A percentile compares a stretch with the other conserved stretches of the same genome.
phyloP scores from a whole-genome alignment of 768 basidiomycete species.

The Clathrus columnatus region DNA sequence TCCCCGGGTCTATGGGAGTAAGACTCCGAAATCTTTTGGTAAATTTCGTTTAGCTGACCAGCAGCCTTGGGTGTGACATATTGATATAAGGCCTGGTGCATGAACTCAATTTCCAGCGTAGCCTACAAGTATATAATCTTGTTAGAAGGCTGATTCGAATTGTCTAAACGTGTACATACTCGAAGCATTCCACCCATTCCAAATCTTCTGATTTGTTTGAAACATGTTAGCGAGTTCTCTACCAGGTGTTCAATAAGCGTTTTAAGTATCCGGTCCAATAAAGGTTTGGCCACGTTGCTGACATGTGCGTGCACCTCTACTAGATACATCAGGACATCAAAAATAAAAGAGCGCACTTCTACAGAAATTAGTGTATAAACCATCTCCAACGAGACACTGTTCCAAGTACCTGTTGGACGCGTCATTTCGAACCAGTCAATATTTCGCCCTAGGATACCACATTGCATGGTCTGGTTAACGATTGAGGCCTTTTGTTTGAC shows the following conservation, averaged over 20 bases:
- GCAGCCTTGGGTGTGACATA: constrained; percentile 79
- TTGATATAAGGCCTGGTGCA: constrained; percentile 89
- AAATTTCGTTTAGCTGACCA: constrained; percentile 81
- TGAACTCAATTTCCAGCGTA: constrained; percentile 97
- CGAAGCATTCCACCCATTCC: constrained; percentile 99
- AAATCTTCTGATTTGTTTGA: constrained; percentile 83
- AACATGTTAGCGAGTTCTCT: constrained; percentile 72
- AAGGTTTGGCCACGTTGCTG: constrained; percentile 64
- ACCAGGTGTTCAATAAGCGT: constrained; percentile 78
- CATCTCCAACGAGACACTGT: neutral
- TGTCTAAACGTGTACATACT: constrained; percentile 37
- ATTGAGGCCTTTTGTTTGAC: constrained; percentile 70
- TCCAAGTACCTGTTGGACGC: constrained; percentile 71
- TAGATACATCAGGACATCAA: constrained; percentile 75
- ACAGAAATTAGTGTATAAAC: constrained; percentile 13
- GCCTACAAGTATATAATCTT: constrained; percentile 45
- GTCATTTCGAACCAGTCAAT: constrained; percentile 96
- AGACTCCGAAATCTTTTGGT: constrained; percentile 89
- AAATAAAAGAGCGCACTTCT: constrained; percentile 96
- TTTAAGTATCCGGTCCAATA: constrained; percentile 76
- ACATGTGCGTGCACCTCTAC: constrained; percentile 92
- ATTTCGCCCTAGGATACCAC: constrained; percentile 66
- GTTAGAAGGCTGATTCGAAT: neutral
- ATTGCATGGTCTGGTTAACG: constrained; percentile 57
- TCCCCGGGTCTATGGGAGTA: constrained; percentile 81